These are phyloP conservation scores for Pachyrhizus erosus DNA, from an alignment of 306 rosid genomes.

Conservation along the genomic window DNA sequence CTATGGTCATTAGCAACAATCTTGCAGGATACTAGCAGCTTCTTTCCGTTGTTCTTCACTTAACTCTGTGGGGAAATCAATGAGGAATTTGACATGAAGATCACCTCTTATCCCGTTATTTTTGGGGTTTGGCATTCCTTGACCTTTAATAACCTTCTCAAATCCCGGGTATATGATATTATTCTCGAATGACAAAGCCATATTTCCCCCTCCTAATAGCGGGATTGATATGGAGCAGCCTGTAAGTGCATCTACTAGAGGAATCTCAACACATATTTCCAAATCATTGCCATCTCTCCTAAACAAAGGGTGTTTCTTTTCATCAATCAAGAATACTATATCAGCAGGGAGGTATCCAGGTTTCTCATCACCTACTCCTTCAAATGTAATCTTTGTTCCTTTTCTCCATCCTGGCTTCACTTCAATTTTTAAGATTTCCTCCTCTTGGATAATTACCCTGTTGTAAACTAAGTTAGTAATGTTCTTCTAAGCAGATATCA, in stretches of 20 bases:
- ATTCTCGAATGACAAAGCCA: slow-evolving; percentile 68
- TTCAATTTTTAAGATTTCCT: slow-evolving; percentile 66
- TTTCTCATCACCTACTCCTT: slow-evolving; percentile 90
- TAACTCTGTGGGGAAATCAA: slow-evolving; percentile 66
- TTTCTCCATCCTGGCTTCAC: slow-evolving; percentile 92
- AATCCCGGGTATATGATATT: slow-evolving; percentile 71
- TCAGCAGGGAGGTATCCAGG: slow-evolving; percentile 94
- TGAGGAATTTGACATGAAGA: slow-evolving; percentile 69
- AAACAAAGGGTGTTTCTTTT: slow-evolving; percentile 68
- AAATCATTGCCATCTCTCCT: slow-evolving; percentile 70
- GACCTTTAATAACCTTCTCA: slow-evolving; percentile 71
- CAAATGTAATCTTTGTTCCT: slow-evolving; percentile 86
- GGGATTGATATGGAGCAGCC: slow-evolving; percentile 83
- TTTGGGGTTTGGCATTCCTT: slow-evolving; percentile 80
- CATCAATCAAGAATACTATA: slow-evolving; percentile 71
- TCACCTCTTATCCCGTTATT: slow-evolving; percentile 67
- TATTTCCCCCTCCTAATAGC: slow-evolving; percentile 72
- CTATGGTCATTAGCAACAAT: slow-evolving; percentile 51
- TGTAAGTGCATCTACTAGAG: slow-evolving; percentile 75
- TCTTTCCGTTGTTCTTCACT: slow-evolving; percentile 64
- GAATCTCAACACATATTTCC: slow-evolving; percentile 73
- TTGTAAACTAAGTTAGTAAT: slow-evolving; percentile 36
- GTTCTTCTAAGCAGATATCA: slow-evolving; percentile 7
- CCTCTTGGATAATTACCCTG: slow-evolving; percentile 76
- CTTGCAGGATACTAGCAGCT: slow-evolving; percentile 64